Evolutionary conservation across 2,329 filamentous ascomycete species (phyloP).

Genomic region (Calonectria ilicicola): DNA sequence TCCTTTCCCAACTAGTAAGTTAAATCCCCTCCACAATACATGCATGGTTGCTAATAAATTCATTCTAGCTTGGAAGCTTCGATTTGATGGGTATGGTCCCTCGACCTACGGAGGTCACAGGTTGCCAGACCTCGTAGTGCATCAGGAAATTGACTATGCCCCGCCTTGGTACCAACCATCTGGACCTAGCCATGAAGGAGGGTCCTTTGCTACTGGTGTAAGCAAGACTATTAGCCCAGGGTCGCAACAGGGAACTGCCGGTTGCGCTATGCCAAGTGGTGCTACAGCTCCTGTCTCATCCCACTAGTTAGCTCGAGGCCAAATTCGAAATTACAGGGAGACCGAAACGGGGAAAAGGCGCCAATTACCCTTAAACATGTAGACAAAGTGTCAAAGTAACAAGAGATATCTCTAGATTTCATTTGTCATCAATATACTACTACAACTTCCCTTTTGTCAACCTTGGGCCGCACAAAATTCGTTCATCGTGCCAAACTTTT

Average conservation of each 20-base stretch:
- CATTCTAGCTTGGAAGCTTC: constrained; percentile 20
- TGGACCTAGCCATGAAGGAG: background rate
- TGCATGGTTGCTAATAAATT: background rate
- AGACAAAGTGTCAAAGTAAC: background rate
- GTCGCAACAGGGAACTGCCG: background rate
- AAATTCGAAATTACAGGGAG: background rate
- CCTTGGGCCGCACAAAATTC: background rate
- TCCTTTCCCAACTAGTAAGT: constrained; percentile 33
- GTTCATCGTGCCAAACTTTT: background rate
- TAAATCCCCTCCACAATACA: no score
- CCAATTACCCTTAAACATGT: background rate
- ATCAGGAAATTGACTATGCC: background rate
- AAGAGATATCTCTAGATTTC: background rate
- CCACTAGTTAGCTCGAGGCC: background rate
- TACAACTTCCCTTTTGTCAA: background rate
- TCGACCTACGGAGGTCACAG: constrained; percentile 13
- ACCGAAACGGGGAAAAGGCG: background rate
- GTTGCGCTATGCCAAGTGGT: background rate
- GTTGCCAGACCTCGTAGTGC: background rate
- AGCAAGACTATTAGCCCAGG: background rate
- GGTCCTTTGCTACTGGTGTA: background rate
- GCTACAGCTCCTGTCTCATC: background rate
- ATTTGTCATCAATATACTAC: background rate
- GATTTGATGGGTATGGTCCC: constrained; percentile 27
- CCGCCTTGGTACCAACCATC: constrained; percentile 12